Evolutionary conservation across 495 filamentous ascomycete genomes (phyloP).

Genomic region (Gamarada debralockiae): DNA sequence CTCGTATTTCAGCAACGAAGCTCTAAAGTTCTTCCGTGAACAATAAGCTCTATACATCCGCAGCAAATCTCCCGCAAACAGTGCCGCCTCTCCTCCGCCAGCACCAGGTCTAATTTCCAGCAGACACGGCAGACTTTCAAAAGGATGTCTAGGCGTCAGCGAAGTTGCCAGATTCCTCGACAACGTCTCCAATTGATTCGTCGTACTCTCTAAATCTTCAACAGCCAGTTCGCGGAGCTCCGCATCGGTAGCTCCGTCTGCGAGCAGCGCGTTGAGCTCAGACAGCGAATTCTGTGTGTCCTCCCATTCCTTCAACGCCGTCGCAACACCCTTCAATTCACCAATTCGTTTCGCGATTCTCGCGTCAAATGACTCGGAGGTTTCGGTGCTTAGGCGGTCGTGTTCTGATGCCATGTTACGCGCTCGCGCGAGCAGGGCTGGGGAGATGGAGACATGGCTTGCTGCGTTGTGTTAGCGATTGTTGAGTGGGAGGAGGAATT

Average conservation of each 20-base stretch:
- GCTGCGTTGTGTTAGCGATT: constrained; percentile 24
- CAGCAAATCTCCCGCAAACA: constrained; percentile 84
- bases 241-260: constrained; percentile 41
- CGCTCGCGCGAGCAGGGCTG: constrained; percentile 60
- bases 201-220: constrained; percentile 70
- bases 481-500: neutral
- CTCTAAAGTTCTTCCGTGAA: constrained; percentile 44
- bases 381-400: constrained; percentile 45
- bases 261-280: constrained; percentile 48
- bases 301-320: constrained; percentile 68
- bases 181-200: constrained; percentile 51
- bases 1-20: constrained; percentile 48
- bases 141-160: constrained; percentile 85
- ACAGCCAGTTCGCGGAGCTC: constrained; percentile 62
- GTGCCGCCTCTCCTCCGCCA: constrained; percentile 85
- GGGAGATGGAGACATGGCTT: constrained; percentile 44
- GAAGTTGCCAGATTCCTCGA: constrained; percentile 63
- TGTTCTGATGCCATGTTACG: constrained; percentile 64
- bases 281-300: constrained; percentile 48
- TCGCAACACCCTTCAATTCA: constrained; percentile 64
- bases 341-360: constrained; percentile 73
- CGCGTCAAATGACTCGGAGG: constrained; percentile 62
- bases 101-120: constrained; percentile 90
- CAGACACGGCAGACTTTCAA: constrained; percentile 87
- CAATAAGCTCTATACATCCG: constrained; percentile 88